These are phyloP conservation scores for Martensiomyces pterosporus DNA, from an alignment of 192 early-diverging fungal genomes.

Conservation along the genomic window DNA sequence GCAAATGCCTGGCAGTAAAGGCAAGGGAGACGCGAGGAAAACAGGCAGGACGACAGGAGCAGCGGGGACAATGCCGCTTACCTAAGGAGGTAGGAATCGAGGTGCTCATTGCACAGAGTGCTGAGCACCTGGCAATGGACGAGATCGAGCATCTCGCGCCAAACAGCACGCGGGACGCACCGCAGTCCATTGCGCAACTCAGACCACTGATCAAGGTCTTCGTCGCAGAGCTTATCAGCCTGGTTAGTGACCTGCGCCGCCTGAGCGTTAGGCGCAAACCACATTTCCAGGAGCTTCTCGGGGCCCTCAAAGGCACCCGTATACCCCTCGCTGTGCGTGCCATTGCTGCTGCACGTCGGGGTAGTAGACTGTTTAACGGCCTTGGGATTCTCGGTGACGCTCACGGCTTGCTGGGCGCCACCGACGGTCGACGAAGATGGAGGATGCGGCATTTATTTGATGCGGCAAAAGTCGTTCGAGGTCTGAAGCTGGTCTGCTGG, in stretches of 20 bases:
- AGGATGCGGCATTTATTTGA: constrained; percentile 12
- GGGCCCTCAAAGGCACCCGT: constrained; percentile 87
- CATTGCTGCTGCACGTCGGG: constrained; percentile 42
- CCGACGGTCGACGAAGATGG: constrained; percentile 46
- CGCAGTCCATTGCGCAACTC: constrained; percentile 61
- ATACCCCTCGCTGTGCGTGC: constrained; percentile 50
- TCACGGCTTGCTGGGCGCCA: constrained; percentile 47
- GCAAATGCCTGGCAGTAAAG: too few relatives aligned
- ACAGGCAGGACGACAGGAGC: too few relatives aligned
- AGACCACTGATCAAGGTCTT: constrained; percentile 40
- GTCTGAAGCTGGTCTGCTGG: background rate
- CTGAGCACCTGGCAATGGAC: constrained; percentile 92
- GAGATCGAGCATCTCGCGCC: constrained; percentile 91
- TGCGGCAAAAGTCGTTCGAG: background rate
- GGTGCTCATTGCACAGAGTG: constrained; percentile 74
- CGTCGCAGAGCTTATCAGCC: constrained; percentile 16
- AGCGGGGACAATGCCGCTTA: too few relatives aligned
- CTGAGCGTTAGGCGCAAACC: constrained; percentile 62
- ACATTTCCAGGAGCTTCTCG: constrained; percentile 97
- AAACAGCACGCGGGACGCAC: constrained; percentile 65
- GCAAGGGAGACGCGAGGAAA: too few relatives aligned
- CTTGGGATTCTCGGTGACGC: constrained; percentile 48
- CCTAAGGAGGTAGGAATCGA: constrained; percentile 88
- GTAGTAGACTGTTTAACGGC: constrained; percentile 37
- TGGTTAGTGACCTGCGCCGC: constrained; percentile 19